These are phyloP conservation scores for Rhizoclosmatium sp. DNA, from an alignment of 192 early-diverging fungal genomes.

Conservation along the genomic window DNA sequence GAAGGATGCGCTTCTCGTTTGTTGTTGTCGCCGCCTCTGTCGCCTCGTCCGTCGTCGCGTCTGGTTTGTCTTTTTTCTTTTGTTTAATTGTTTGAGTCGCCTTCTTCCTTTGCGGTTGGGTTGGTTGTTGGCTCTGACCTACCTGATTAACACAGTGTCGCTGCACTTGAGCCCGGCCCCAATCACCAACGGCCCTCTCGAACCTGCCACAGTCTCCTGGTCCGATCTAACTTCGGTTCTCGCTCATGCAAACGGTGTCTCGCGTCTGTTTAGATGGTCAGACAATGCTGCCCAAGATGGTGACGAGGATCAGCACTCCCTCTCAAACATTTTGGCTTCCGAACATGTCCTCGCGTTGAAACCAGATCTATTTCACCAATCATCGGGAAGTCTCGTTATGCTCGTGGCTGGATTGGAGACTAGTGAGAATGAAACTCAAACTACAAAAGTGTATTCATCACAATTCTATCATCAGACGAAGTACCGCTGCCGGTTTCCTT, in stretches of 20 bases:
- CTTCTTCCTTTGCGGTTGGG: too few relatives aligned
- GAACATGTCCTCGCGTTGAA: not conserved
- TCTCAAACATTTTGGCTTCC: not conserved
- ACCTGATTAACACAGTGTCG: conserved; percentile 2
- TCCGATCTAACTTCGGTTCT: conserved; percentile 8
- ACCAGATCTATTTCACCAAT: not conserved
- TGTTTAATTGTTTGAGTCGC: not conserved
- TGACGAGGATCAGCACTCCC: not conserved
- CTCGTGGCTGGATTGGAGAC: conserved; percentile 2
- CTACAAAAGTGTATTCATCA: not conserved
- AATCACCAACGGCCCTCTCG: not conserved
- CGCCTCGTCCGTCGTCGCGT: not conserved
- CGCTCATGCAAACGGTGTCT: conserved; percentile 24
- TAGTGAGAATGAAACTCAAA: not conserved
- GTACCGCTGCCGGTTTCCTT: conserved; percentile 18
- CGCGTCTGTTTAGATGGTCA: conserved; percentile 1
- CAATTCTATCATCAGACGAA: conserved; percentile 1
- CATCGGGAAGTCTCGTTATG: not conserved
- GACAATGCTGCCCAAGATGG: not conserved
- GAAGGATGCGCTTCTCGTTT: too few relatives aligned
- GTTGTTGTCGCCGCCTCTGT: not conserved
- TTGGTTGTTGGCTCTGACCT: not conserved
- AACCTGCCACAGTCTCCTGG: conserved; percentile 2
- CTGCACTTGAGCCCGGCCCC: conserved; percentile 12
- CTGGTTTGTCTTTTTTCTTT: conserved; percentile 10